Percentiles rank a stretch among this genome's conserved stretches.
These are phyloP conservation scores for Trichoderma atroviride DNA, from an alignment of 2,329 filamentous ascomycete genomes.

Conservation along the genomic window DNA sequence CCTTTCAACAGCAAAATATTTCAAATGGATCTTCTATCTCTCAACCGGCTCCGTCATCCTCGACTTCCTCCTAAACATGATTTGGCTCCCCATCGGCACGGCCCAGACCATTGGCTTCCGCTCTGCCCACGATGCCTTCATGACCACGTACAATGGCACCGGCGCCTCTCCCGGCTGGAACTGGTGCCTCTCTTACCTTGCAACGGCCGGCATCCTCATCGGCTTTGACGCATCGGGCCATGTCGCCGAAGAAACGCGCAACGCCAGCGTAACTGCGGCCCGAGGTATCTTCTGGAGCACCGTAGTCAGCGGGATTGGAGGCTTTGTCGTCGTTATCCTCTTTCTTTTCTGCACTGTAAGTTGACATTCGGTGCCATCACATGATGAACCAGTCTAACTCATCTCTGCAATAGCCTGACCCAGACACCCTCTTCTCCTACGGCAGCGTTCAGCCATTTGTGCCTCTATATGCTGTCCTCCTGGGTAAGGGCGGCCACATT, in stretches of 20 bases:
- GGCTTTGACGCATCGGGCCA: constrained; percentile 64
- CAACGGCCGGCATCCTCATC: constrained; percentile 62
- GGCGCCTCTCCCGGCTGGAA: constrained; percentile 61
- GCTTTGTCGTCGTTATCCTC: constrained; percentile 58
- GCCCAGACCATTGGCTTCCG: constrained; percentile 60
- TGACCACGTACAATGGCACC: constrained; percentile 61
- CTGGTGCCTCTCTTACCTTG: constrained; percentile 64
- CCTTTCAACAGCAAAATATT: constrained; percentile 43
- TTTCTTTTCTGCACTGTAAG: constrained; percentile 61
- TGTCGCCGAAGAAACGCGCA: constrained; percentile 63
- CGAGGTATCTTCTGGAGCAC: constrained; percentile 64
- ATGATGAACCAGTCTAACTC: not conserved
- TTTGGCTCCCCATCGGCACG: constrained; percentile 62
- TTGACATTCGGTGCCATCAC: not conserved
- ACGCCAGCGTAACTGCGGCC: constrained; percentile 58
- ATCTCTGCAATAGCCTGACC: constrained; percentile 45
- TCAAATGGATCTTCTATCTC: constrained; percentile 54
- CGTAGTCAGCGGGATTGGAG: constrained; percentile 57
- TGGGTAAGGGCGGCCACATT: constrained; percentile 60
- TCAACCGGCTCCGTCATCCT: constrained; percentile 55
- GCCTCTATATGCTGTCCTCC: constrained; percentile 57
- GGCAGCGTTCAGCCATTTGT: constrained; percentile 62
- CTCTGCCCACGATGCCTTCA: constrained; percentile 60
- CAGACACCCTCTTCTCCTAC: constrained; percentile 55
- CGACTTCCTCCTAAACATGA: constrained; percentile 61